A percentile compares a stretch with the other conserved stretches of the same genome.
phyloP scores from a whole-genome alignment of 176 grass and related monocot genomes.

The Neostapfia colusana region DNA sequence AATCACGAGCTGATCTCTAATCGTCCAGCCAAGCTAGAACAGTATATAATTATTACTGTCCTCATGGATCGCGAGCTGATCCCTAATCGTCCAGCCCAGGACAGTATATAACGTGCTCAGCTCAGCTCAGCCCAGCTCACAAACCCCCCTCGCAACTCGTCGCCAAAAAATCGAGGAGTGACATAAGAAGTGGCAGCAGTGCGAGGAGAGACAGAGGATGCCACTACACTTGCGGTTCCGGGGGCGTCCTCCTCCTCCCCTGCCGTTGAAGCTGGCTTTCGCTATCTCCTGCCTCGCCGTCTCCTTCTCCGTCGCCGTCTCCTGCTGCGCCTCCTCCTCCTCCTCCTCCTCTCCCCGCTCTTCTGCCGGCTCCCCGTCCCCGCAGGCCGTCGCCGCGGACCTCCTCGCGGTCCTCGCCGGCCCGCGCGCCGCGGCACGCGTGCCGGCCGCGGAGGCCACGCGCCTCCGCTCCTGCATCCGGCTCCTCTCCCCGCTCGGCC shows the following conservation, averaged over 20 bases:
- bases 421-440: constrained; percentile 33
- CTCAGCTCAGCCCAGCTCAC: too few relatives aligned
- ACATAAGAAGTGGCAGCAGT: background rate
- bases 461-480: constrained; percentile 61
- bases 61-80: background rate
- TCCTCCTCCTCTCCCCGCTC: background rate
- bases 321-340: constrained; percentile 40
- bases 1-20: background rate
- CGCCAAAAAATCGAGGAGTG: too few relatives aligned
- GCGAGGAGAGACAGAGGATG: constrained; percentile 12
- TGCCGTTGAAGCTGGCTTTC: constrained; percentile 69
- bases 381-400: constrained; percentile 52
- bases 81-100: background rate
- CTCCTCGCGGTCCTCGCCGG: constrained; percentile 76
- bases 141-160: background rate
- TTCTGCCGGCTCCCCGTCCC: constrained; percentile 6
- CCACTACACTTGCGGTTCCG: background rate
- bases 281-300: constrained; percentile 59
- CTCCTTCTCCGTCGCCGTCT: constrained; percentile 58
- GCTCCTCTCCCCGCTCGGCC: constrained; percentile 59
- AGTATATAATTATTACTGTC: background rate
- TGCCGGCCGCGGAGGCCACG: constrained; percentile 46
- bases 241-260: constrained; percentile 14
- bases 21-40: background rate
- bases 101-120: background rate